Percentiles rank a stretch among this genome's conserved stretches.
Conservation (phyloP, 2,329 filamentous ascomycete genomes). For the Neophaeococcomyces aloes region DNA sequence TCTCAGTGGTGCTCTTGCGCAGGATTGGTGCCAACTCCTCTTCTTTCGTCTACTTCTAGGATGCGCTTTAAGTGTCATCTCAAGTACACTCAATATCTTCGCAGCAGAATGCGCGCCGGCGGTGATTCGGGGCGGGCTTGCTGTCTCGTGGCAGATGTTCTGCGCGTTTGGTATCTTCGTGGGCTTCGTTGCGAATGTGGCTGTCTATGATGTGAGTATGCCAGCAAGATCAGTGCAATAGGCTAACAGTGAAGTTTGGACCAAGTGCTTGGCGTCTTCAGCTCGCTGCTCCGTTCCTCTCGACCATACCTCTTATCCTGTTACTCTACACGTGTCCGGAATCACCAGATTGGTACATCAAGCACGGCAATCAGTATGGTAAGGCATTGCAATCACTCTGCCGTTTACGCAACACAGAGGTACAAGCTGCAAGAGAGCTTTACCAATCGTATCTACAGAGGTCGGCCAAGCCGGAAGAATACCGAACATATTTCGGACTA, state of each 20-base stretch:
- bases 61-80: conserved; percentile 27
- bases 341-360: conserved; percentile 56
- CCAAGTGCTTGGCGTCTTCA: conserved; percentile 53
- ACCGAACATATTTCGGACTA: conserved; percentile 23
- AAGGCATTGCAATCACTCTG: conserved; percentile 52
- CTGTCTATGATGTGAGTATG: conserved; percentile 44
- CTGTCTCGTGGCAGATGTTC: conserved; percentile 46
- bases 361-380: conserved; percentile 45
- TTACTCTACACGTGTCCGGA: conserved; percentile 54
- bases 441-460: conserved; percentile 41
- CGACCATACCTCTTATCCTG: conserved; percentile 50
- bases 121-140: conserved; percentile 39
- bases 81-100: conserved; percentile 38
- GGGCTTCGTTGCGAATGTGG: conserved; percentile 55
- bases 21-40: conserved; percentile 50
- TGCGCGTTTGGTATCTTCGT: conserved; percentile 52
- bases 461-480: conserved; percentile 19
- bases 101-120: conserved; percentile 40
- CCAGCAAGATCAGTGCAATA: not conserved
- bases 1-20: conserved; percentile 46
- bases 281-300: conserved; percentile 54
- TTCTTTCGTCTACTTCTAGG: conserved; percentile 40
- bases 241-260: conserved; percentile 26
- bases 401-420: conserved; percentile 45
- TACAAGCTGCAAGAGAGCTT: conserved; percentile 48